Conservation (phyloP, 768 basidiomycete genomes). For the Kwoniella sp. region DNA sequence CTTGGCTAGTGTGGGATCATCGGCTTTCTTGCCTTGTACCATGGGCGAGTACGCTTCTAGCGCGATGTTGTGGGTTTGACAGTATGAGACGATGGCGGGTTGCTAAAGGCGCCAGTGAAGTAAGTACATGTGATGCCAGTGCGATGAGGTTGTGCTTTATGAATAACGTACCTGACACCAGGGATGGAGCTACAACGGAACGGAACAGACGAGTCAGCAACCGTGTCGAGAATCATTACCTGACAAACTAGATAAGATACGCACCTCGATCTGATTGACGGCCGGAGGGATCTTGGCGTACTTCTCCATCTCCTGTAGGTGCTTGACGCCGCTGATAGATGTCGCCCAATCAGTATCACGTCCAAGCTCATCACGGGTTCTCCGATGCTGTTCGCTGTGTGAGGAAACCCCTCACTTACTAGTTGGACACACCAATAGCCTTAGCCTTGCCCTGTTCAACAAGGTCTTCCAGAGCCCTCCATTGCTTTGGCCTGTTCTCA, state of each 20-base stretch:
- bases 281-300: slow-evolving; percentile 46
- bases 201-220: background rate
- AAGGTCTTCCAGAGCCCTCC: slow-evolving; percentile 46
- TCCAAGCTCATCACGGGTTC: background rate
- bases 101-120: slow-evolving; percentile 22
- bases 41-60: slow-evolving; percentile 52
- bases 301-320: slow-evolving; percentile 47
- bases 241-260: too few relatives aligned
- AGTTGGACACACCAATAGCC: slow-evolving; percentile 53
- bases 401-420: slow-evolving; percentile 29
- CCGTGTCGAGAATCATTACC: background rate
- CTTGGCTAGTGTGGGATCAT: slow-evolving; percentile 40
- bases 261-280: slow-evolving; percentile 50
- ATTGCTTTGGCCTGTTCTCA: slow-evolving; percentile 49
- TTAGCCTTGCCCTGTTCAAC: slow-evolving; percentile 46
- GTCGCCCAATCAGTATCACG: too few relatives aligned
- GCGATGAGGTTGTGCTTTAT: background rate
- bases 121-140: background rate
- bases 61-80: slow-evolving; percentile 42
- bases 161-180: slow-evolving; percentile 41
- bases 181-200: slow-evolving; percentile 35
- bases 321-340: slow-evolving; percentile 41
- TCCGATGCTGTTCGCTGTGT: background rate
- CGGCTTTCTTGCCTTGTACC: slow-evolving; percentile 44
- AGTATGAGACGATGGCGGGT: slow-evolving; percentile 45